Evolutionary conservation across 2,329 filamentous ascomycete species (phyloP), one percentile per base, ranked within the genome.

Genomic region (Seiridium unicorne): DNA sequence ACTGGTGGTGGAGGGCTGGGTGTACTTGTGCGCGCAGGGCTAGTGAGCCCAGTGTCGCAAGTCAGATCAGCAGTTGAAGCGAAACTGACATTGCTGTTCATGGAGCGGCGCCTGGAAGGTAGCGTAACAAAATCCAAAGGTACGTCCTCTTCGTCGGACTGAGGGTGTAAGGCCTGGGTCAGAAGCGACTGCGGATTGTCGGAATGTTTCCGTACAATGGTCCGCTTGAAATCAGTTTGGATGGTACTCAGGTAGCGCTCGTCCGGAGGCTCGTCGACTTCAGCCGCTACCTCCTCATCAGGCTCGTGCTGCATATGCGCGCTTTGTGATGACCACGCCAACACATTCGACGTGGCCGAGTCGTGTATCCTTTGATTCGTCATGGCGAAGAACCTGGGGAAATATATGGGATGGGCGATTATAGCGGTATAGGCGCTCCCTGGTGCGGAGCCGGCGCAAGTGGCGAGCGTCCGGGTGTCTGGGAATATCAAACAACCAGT

Each of bases 41-140:
- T 97, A 18, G 93, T 96, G 61, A 96, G 79, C 61, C 92, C 93
- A 60, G 91, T 95, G 70, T 97, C 95, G 75, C 93, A 97, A n/a
- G 93, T 97, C 60, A 98, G 82, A 65, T 97, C 94, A 44, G 91
- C 91, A 3, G 92, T 96, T 1, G 93, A 97, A 51, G 91, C 84
- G 61, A 89, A 77, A 76, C 93, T 97, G 66, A 87, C 79, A 70
- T 89, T 94, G 79, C 92, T 96, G 72, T 88, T 89, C 68, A 89
- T 88, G 62, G 90, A 94, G 61, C 87, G 81, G 66, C 83, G 78
- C 61, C 83, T 77, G 40, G 75, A 72, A 31, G 70, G 72, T n/a
- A 68, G 65, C 46, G 76, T 66, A 48, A 73, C 70, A 10, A 77
- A 73, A 40, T 73, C 73, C 49, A 70, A 66, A 51, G 74, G 76